phyloP scores from a whole-genome alignment of 1,284 basidiomycete genomes.

The Cryptococcus wingfieldii region DNA sequence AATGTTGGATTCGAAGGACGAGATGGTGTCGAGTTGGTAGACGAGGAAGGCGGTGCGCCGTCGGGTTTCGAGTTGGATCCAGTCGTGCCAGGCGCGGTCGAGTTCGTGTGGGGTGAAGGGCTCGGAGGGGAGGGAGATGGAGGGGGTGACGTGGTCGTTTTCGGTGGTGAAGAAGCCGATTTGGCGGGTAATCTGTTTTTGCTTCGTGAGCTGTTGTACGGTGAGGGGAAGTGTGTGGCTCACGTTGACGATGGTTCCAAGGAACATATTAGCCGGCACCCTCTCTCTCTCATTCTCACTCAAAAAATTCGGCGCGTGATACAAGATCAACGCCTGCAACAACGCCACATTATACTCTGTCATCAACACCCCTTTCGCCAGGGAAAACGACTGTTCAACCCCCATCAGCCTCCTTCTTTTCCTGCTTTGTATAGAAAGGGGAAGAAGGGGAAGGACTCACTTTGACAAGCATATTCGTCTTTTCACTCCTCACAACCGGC shows the following conservation, averaged over 20 bases:
- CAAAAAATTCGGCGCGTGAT: conserved; percentile 49
- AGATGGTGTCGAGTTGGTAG: conserved; percentile 51
- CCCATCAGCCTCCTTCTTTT: conserved; percentile 2
- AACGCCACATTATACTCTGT: conserved; percentile 49
- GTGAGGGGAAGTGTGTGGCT: conserved; percentile 5
- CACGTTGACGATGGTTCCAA: conserved; percentile 48
- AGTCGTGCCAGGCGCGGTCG: conserved; percentile 46
- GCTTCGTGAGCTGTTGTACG: not conserved
- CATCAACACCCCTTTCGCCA: conserved; percentile 45
- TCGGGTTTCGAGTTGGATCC: conserved; percentile 50
- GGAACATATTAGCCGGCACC: conserved; percentile 44
- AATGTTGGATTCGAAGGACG: conserved; percentile 48
- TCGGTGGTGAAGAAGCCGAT: conserved; percentile 47
- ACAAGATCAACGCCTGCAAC: conserved; percentile 49
- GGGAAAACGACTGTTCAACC: conserved; percentile 39
- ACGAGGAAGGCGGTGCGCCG: conserved; percentile 49
- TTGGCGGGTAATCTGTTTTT: conserved; percentile 45
- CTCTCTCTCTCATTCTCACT: conserved; percentile 45
- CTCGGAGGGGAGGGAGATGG: conserved; percentile 25
- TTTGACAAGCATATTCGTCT: conserved; percentile 51
- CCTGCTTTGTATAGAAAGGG: no score
- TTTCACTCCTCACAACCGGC: conserved; percentile 45
- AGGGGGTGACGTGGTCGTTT: conserved; percentile 36
- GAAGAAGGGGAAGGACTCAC: conserved; percentile 11
- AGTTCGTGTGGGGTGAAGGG: conserved; percentile 39